Conservation (phyloP, 2,329 filamentous ascomycete genomes). For the Colletotrichum sp. region DNA sequence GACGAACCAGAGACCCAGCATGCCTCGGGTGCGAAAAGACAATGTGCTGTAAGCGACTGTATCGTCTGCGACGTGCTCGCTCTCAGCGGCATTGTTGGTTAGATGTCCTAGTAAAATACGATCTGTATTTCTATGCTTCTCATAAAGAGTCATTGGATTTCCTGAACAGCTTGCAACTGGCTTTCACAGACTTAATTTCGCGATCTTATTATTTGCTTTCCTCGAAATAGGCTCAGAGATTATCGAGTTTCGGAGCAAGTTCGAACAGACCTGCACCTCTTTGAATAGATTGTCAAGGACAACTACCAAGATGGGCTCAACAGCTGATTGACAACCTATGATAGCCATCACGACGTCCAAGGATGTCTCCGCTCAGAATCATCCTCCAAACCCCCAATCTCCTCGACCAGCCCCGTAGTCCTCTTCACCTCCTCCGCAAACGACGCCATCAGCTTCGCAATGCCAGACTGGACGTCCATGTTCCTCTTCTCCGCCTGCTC, state of each 20-base stretch:
- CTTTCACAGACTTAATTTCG: background rate
- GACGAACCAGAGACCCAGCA: background rate
- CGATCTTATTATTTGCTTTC: background rate
- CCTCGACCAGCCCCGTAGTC: background rate
- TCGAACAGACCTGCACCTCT: background rate
- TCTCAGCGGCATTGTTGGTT: background rate
- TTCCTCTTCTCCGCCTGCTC: constrained; percentile 17
- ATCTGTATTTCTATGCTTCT: no score
- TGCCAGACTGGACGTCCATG: constrained; percentile 14
- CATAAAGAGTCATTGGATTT: background rate
- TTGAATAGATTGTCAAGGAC: no score
- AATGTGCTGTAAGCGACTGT: background rate
- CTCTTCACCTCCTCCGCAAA: constrained; percentile 16
- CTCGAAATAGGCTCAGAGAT: background rate
- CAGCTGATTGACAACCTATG: background rate
- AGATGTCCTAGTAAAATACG: background rate
- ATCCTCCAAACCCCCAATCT: background rate
- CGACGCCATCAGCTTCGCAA: constrained; percentile 15
- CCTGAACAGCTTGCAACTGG: background rate
- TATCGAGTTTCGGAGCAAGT: background rate
- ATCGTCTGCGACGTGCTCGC: background rate
- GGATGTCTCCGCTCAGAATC: background rate
- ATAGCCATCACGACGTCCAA: background rate
- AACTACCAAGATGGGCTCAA: background rate
- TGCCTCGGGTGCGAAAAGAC: background rate